These are phyloP conservation scores for Aureobasidium mangrovei DNA, from an alignment of 2,329 filamentous ascomycete species.

Conservation along the genomic window DNA sequence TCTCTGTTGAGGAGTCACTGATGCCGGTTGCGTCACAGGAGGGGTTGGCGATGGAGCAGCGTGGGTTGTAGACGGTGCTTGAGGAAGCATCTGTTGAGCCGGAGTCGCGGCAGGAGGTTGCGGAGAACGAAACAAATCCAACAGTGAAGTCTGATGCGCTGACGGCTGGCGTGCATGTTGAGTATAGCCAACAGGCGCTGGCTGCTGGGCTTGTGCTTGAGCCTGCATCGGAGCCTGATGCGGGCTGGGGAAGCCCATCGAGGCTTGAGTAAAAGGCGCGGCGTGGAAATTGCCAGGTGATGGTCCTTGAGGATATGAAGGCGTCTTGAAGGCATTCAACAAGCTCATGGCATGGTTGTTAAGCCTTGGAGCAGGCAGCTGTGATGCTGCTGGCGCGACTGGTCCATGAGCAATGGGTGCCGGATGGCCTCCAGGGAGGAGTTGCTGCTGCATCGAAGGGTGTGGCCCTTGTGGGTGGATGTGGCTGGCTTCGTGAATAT, in stretches of 20 bases:
- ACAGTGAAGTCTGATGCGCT: constrained; percentile 36
- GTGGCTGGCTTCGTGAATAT: constrained; percentile 3
- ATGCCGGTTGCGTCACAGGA: background rate
- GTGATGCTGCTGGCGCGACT: constrained; percentile 46
- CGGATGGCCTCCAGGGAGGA: constrained; percentile 20
- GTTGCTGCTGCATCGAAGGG: constrained; percentile 18
- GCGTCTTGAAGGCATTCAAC: constrained; percentile 48
- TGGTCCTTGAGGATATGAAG: background rate
- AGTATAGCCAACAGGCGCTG: background rate
- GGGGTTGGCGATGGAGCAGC: background rate
- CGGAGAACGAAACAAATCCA: constrained; percentile 37
- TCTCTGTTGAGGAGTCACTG: constrained; percentile 15
- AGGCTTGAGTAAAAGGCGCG: background rate
- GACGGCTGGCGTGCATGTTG: constrained; percentile 22
- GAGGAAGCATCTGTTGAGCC: background rate
- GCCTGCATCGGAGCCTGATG: background rate
- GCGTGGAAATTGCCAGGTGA: background rate
- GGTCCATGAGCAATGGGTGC: constrained; percentile 29
- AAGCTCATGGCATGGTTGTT: constrained; percentile 50
- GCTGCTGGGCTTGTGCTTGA: background rate
- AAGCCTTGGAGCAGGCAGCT: constrained; percentile 50
- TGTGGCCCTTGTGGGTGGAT: constrained; percentile 11
- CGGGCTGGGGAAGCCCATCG: constrained; percentile 15
- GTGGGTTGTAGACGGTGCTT: background rate
- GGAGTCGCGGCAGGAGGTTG: constrained; percentile 20